Evolutionary conservation across 164 flowering plant genomes (phyloP).

Genomic region (Liriodendron chinense): DNA sequence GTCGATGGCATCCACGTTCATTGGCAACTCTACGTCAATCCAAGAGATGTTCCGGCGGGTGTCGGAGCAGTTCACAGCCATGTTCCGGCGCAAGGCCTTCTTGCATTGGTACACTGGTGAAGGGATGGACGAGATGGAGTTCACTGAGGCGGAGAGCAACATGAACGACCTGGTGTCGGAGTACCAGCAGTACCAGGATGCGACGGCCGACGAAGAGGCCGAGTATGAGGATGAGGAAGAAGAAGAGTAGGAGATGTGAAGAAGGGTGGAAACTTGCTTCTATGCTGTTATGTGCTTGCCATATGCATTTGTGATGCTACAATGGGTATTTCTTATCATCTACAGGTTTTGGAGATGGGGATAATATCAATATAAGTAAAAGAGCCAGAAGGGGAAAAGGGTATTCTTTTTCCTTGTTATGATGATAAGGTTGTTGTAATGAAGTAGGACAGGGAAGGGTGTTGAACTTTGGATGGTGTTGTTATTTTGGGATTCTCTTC

Average conservation of each 20-base stretch:
- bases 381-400: too few relatives aligned
- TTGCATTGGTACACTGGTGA: conserved; percentile 55
- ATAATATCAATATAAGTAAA: too few relatives aligned
- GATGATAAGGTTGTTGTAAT: too few relatives aligned
- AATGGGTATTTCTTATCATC: too few relatives aligned
- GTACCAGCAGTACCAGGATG: conserved; percentile 51
- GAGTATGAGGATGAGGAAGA: conserved; percentile 8
- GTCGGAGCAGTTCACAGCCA: conserved; percentile 50
- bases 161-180: conserved; percentile 24
- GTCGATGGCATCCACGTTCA: conserved; percentile 48
- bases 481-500: too few relatives aligned
- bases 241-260: conserved; percentile 2
- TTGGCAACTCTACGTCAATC: conserved; percentile 49
- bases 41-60: conserved; percentile 56
- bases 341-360: too few relatives aligned
- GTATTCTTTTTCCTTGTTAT: too few relatives aligned
- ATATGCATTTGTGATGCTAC: too few relatives aligned
- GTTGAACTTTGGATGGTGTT: too few relatives aligned
- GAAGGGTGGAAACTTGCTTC: not conserved
- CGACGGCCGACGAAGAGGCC: conserved; percentile 28
- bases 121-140: conserved; percentile 57
- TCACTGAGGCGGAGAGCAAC: conserved; percentile 39
- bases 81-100: conserved; percentile 58
- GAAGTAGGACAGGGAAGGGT: too few relatives aligned
- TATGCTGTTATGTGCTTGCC: too few relatives aligned